Evolutionary conservation across 305 asterid species (phyloP), one percentile per base, ranked within the genome.

Genomic region (Fraxinus albicans): DNA sequence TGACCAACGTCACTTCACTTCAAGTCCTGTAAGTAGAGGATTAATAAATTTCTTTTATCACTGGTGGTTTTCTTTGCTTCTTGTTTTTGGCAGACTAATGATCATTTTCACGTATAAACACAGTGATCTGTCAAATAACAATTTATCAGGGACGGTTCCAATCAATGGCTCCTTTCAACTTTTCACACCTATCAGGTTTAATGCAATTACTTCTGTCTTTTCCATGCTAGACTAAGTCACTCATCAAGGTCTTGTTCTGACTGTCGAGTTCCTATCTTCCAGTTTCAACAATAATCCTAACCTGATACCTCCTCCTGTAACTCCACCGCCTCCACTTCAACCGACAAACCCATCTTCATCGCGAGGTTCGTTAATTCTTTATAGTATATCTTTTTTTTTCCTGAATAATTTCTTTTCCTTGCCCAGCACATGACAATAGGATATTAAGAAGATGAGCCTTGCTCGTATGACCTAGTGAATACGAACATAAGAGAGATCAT

Each of bases 171-270:
- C 98, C 89, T 96, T 96, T 89, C 89, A 89, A 84, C 92, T 93
- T 76, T 96, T 96, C 84, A 96, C 98, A 77, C 97, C 99, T 80
- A 92, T 94, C 90, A 94, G 99, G 99, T 96, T 85, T 87, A 80
- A 81, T 83, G 76, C 75, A 79, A 31, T 75, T 81, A 77, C 84
- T 78, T 81, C 82, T 85, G 35, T 21, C 75, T 76, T 77, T 77
- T 65, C 75, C 63, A 34, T 35, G 75, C 82, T 70, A 33, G 78
- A 73, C 42, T 74, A 29, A 55, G 27, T 85, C 55, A 85, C 55
- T 77, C 78, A 13, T 65, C 76, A 65, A 60, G 83, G 78, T 75
- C 60, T 86, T 84, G 73, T 80, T 79, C 84, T 88, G 72, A 85
- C 85, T 84, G 17, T 58, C 33, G 6, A 80, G 47, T 78, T 81